These are phyloP conservation scores for Geranomyces variabilis DNA, from an alignment of 192 early-diverging fungal species.

Conservation along the genomic window DNA sequence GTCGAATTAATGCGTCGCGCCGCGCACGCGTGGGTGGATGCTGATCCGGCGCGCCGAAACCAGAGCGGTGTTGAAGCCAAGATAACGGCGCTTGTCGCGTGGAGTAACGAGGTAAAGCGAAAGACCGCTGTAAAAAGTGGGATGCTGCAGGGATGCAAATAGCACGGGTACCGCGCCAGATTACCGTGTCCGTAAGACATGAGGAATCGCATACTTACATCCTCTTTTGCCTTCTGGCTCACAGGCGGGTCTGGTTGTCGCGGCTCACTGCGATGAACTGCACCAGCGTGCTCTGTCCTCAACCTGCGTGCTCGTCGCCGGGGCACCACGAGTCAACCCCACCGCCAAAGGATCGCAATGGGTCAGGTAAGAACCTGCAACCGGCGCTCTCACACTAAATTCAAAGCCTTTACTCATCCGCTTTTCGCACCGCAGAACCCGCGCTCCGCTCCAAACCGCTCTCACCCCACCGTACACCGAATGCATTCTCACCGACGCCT, in stretches of 20 bases:
- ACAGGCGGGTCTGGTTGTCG: not conserved
- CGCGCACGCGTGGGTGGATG: not conserved
- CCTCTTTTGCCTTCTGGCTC: not conserved
- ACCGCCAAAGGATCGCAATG: slow-evolving; percentile 13
- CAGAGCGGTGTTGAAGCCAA: not conserved
- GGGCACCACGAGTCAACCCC: not conserved
- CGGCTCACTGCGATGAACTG: slow-evolving; percentile 4
- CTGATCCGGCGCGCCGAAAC: not conserved
- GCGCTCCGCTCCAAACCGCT: not conserved
- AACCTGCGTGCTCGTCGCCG: not conserved
- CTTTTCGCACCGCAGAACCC: not conserved
- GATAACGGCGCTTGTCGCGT: not conserved
- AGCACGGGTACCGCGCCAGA: not conserved
- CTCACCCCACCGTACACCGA: not conserved
- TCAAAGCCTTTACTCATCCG: not conserved
- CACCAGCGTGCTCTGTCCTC: not conserved
- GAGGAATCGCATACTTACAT: too few relatives aligned
- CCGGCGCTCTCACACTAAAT: not conserved
- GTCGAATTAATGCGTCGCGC: not conserved
- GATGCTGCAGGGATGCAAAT: not conserved
- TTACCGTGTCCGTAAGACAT: not conserved
- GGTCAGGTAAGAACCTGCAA: slow-evolving; percentile 6
- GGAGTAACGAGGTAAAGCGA: not conserved
- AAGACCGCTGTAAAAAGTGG: not conserved
- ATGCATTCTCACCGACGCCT: slow-evolving; percentile 6